Evolutionary conservation across 129 eudicot genomes (phyloP).

Genomic region (Flaveria brownii): DNA sequence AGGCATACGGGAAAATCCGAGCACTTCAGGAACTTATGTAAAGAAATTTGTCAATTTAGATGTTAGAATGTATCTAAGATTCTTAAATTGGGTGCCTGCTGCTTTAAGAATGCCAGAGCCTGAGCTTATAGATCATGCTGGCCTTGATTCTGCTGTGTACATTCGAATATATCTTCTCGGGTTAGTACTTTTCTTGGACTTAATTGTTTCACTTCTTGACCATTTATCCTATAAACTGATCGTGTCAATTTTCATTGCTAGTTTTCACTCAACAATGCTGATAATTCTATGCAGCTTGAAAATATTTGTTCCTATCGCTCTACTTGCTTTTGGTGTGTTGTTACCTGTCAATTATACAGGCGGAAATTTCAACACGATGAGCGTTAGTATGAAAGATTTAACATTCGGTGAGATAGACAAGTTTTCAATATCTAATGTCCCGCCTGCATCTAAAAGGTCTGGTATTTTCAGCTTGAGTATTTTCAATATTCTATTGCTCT

Average conservation of each 20-base stretch:
- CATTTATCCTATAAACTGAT: background rate
- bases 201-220: background rate
- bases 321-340: constrained; percentile 75
- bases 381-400: constrained; percentile 42
- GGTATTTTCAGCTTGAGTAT: background rate
- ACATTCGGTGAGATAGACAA: constrained; percentile 78
- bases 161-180: constrained; percentile 93
- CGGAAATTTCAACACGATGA: constrained; percentile 35
- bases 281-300: constrained; percentile 68
- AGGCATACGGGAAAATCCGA: constrained; percentile 84
- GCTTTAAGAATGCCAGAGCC: constrained; percentile 95
- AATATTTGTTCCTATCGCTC: constrained; percentile 79
- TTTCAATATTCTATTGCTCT: no score
- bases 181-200: constrained; percentile 39
- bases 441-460: constrained; percentile 73
- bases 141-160: constrained; percentile 94
- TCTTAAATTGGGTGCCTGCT: constrained; percentile 94
- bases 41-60: constrained; percentile 76
- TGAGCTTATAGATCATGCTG: constrained; percentile 94
- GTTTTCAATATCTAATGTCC: constrained; percentile 89
- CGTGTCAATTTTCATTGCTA: no score
- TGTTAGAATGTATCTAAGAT: constrained; percentile 63
- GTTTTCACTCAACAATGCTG: constrained; percentile 9
- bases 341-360: constrained; percentile 92
- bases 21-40: constrained; percentile 53